A percentile compares a stretch with the other conserved stretches of the same genome.
Conservation (phyloP, 106 monocot genomes). For the Vanilla planifolia region DNA sequence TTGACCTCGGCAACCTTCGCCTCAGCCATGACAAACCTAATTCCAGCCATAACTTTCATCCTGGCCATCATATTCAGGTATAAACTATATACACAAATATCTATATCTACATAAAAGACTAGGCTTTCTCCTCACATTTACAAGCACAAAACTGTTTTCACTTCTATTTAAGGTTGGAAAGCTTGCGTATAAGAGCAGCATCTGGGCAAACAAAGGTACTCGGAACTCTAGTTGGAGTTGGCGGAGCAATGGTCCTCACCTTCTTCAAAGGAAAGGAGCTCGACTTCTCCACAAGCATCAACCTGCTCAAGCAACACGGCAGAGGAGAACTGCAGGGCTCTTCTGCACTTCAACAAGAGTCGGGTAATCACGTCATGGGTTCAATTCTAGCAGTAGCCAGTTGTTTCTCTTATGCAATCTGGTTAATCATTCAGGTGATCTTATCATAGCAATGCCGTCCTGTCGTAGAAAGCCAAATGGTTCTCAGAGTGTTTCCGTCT, state of each 20-base stretch:
- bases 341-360: constrained; percentile 6
- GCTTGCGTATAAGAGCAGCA: constrained; percentile 12
- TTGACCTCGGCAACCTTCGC: constrained; percentile 24
- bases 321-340: not conserved
- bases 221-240: constrained; percentile 59
- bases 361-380: constrained; percentile 30
- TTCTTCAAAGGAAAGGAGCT: constrained; percentile 61
- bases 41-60: constrained; percentile 24
- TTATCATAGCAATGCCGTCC: not conserved
- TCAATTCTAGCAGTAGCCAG: constrained; percentile 36
- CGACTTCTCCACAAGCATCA: constrained; percentile 33
- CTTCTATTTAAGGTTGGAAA: constrained; percentile 42
- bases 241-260: constrained; percentile 84
- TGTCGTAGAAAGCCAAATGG: not conserved
- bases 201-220: constrained; percentile 56
- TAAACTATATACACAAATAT: not conserved
- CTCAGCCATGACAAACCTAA: constrained; percentile 20
- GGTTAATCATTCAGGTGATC: constrained; percentile 84
- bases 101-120: too few relatives aligned
- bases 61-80: constrained; percentile 23
- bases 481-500: not conserved
- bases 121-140: not conserved
- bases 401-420: constrained; percentile 57
- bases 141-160: not conserved
- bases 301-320: constrained; percentile 16